Conservation (phyloP, 192 early-diverging fungal species). For the Chytriomyces confervae region DNA sequence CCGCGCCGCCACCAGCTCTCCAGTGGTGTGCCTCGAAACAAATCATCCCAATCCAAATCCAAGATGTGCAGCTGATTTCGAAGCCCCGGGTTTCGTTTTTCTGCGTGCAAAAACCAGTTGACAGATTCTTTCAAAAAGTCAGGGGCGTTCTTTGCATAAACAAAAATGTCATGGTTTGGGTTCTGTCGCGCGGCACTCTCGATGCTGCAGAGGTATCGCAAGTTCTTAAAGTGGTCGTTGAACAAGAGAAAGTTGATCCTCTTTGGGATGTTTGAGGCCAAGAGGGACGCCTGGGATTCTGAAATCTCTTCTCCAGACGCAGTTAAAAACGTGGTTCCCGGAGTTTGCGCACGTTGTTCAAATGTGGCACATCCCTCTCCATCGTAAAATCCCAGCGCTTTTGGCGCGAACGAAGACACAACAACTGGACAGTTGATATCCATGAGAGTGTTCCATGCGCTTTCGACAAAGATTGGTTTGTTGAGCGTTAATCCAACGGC, state of each 20-base stretch:
- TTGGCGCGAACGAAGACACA: background rate
- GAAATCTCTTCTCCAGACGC: background rate
- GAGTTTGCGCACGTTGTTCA: background rate
- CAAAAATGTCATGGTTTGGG: conserved; percentile 30
- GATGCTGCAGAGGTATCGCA: conserved; percentile 42
- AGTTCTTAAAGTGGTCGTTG: conserved; percentile 29
- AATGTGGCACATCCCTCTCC: background rate
- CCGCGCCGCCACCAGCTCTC: conserved; percentile 35
- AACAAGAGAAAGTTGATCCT: conserved; percentile 42
- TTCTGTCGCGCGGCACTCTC: conserved; percentile 42
- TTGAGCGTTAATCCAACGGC: background rate
- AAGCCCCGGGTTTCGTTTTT: background rate
- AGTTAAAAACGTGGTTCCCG: background rate
- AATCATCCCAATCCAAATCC: conserved; percentile 19
- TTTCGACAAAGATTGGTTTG: background rate
- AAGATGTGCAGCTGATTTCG: conserved; percentile 2
- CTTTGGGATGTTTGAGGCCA: conserved; percentile 15
- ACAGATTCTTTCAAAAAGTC: conserved; percentile 29
- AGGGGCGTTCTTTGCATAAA: conserved; percentile 34
- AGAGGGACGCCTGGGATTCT: background rate
- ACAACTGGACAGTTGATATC: background rate
- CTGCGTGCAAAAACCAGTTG: conserved; percentile 18
- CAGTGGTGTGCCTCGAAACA: conserved; percentile 40
- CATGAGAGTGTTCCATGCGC: background rate
- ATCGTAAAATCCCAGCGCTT: background rate